Percentiles rank a stretch among this genome's conserved stretches.
Evolutionary conservation across 2,329 filamentous ascomycete species (phyloP).

Genomic region (Microdochium trichocladiopsis): DNA sequence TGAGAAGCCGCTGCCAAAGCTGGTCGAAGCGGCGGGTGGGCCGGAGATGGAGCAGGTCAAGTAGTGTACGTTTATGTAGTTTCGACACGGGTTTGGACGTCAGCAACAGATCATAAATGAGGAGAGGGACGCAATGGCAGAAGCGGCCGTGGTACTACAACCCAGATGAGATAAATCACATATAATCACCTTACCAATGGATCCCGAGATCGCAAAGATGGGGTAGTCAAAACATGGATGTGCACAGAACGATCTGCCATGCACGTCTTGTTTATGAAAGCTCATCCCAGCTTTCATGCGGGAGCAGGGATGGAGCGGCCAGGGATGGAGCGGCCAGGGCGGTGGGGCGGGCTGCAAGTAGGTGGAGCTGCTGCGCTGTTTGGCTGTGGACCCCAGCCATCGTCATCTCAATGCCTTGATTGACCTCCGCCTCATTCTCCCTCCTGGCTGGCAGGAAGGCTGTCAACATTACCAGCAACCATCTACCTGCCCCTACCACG

Average conservation of each 20-base stretch:
- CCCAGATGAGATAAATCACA: too few relatives aligned
- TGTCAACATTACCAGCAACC: neutral
- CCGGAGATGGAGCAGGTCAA: slow-evolving; percentile 23
- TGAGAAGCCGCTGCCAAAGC: slow-evolving; percentile 4
- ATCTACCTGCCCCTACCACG: too few relatives aligned
- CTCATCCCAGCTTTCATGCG: neutral
- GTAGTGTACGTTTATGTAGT: slow-evolving; percentile 10
- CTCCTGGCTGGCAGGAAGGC: neutral
- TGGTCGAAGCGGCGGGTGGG: neutral
- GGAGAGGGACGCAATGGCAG: too few relatives aligned
- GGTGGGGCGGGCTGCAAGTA: neutral
- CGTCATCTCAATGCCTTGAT: neutral
- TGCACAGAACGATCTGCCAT: too few relatives aligned
- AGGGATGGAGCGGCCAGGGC: neutral
- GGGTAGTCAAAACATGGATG: too few relatives aligned
- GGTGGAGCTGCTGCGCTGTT: neutral
- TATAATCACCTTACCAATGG: too few relatives aligned
- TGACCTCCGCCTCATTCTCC: neutral
- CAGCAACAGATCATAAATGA: too few relatives aligned
- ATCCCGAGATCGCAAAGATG: too few relatives aligned
- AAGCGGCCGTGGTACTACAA: too few relatives aligned
- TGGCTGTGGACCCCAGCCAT: neutral
- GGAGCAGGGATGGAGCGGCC: neutral
- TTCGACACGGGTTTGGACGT: too few relatives aligned
- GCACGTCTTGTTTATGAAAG: too few relatives aligned